Percentiles rank a stretch among this genome's conserved stretches.
phyloP scores from a whole-genome alignment of 371 early-diverging fungal genomes.

The Dinochytrium kinnereticum region DNA sequence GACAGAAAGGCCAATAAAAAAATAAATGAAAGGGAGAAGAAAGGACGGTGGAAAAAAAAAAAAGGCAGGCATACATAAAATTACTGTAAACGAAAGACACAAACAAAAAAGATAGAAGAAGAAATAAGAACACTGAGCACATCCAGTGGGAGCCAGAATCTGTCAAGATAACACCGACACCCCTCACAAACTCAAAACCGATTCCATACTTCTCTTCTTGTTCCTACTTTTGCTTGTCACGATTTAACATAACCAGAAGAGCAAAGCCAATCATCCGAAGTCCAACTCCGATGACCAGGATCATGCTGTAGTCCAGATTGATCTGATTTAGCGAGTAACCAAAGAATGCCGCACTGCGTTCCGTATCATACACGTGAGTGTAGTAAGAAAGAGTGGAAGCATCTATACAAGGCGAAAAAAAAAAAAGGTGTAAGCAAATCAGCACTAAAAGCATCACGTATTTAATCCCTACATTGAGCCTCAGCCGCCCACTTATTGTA shows the following conservation, averaged over 20 bases:
- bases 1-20: not conserved
- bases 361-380: slow-evolving; percentile 14
- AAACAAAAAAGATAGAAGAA: not conserved
- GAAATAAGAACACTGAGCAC: not conserved
- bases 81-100: not conserved
- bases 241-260: slow-evolving; percentile 41
- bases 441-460: not conserved
- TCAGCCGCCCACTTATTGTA: slow-evolving; percentile 49
- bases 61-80: not conserved
- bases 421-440: not conserved
- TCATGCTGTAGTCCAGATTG: slow-evolving; percentile 38
- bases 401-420: not conserved
- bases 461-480: slow-evolving; percentile 28
- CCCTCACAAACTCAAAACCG: not conserved
- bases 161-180: not conserved
- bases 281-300: slow-evolving; percentile 42
- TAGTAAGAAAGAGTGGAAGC: not conserved
- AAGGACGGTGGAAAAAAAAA: not conserved
- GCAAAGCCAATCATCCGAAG: slow-evolving; percentile 43
- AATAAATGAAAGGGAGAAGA: not conserved
- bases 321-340: slow-evolving; percentile 47
- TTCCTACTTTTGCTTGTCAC: slow-evolving; percentile 49
- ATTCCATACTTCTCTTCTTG: not conserved
- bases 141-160: not conserved
- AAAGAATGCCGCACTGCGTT: slow-evolving; percentile 13